Evolutionary conservation across 139 green algal species (phyloP), one percentile per base, ranked within the genome.

Genomic region (Coelastrella sp.): DNA sequence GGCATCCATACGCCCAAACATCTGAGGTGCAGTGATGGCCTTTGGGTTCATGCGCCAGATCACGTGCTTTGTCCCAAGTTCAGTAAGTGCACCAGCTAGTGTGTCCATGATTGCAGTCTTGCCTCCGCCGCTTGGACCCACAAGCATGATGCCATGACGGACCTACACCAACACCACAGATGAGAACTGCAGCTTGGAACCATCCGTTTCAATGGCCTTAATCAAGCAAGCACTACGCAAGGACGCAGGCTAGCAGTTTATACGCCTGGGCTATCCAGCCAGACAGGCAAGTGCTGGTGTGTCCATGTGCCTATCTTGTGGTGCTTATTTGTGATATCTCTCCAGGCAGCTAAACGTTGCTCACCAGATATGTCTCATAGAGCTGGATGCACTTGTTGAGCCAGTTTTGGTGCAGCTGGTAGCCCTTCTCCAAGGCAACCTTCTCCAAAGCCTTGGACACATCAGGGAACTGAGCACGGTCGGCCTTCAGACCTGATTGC

Each of bases 381-480:
- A 99, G 94, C 95, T 99, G 97, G 74, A 99, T 97, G 95, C 96
- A 98, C 94, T 99, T 99, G 92, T 97, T 96, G 19, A 99, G 88
- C 97, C 97, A 99, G 20, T 93, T 93, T 8, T 90, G 83, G 91
- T 99, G 96, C 85, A 95, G 75, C 94, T 99, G 97, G 76, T 96
- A 90, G 22, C 93, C 93, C 32, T 92, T 92, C 89, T 96, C 93
- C 73, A 93, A 64, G 2, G 93, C 93, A 73, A 96, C 92, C 83
- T 96, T 96, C 91, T 96, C 89, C 80, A 99, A 89, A 13, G 96
- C 96, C 32, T 88, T 84, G 56, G 94, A 91, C 11, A 99, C 93
- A 0, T 98, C 96, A 7, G 94, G 92, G 85, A 98, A 98, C 11
- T 91, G 90, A 47, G 94, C 93, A 17, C 96, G 93, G 58, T 98